These are phyloP conservation scores for Pinus tabuliformis DNA, from an alignment of 75 land plant species.

Conservation along the genomic window DNA sequence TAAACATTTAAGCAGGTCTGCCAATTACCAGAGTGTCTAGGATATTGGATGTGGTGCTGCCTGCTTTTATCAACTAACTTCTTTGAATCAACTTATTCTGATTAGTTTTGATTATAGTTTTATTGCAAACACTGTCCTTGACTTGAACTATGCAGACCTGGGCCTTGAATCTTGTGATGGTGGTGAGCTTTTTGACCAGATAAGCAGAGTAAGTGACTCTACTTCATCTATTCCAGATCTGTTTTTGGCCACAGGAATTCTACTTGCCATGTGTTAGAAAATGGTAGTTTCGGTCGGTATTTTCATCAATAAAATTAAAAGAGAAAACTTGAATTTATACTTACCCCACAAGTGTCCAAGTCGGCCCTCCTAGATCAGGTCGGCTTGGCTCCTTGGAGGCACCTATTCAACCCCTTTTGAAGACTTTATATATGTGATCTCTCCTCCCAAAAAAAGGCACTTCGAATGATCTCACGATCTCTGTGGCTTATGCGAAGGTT, in stretches of 20 bases:
- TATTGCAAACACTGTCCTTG: not conserved
- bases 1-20: not conserved
- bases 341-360: no score
- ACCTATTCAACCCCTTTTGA: no score
- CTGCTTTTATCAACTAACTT: not conserved
- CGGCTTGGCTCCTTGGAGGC: no score
- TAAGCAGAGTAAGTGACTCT: constrained; percentile 57
- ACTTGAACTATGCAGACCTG: constrained; percentile 61
- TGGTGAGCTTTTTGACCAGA: constrained; percentile 97
- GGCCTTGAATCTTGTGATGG: constrained; percentile 99
- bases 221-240: not conserved
- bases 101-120: not conserved
- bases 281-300: no score
- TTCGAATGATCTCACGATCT: no score
- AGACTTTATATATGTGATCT: no score
- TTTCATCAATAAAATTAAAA: no score
- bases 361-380: no score
- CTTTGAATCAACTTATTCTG: not conserved
- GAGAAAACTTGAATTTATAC: no score
- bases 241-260: not conserved
- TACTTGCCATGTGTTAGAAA: no score
- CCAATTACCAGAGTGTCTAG: not conserved
- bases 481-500: no score
- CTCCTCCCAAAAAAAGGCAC: no score
- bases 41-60: not conserved